Conservation (phyloP, 768 basidiomycete species). For the Calocybe cyanea region DNA sequence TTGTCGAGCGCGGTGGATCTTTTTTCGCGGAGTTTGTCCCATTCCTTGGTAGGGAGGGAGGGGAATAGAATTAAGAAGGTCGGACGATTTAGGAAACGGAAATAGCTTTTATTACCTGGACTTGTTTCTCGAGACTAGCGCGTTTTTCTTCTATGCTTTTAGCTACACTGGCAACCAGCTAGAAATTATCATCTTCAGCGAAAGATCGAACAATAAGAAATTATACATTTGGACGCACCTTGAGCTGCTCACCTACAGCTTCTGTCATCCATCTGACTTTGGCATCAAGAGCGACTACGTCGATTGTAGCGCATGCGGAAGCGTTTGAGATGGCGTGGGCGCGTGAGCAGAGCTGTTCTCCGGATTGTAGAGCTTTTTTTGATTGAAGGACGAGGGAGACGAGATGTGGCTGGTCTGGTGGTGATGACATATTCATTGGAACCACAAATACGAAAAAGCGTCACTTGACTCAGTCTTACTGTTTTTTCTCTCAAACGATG, state of each 20-base stretch:
- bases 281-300: conserved; percentile 75
- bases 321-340: conserved; percentile 62
- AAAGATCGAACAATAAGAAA: no score
- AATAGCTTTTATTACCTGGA: conserved; percentile 42
- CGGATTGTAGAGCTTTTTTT: conserved; percentile 78
- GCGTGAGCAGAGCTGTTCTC: conserved; percentile 67
- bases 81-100: no score
- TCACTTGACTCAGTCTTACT: conserved; percentile 1
- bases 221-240: conserved; percentile 35
- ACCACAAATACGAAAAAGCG: background rate
- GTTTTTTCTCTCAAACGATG: background rate
- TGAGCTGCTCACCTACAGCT: conserved; percentile 72
- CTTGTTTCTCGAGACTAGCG: conserved; percentile 51
- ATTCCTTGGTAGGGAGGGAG: conserved; percentile 47
- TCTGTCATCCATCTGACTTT: conserved; percentile 76
- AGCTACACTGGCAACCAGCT: conserved; percentile 73
- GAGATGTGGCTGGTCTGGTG: conserved; percentile 43
- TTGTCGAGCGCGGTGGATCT: conserved; percentile 61
- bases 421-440: conserved; percentile 15
- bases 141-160: conserved; percentile 75
- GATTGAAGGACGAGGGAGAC: conserved; percentile 76
- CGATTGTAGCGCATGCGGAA: conserved; percentile 63
- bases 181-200: no score
- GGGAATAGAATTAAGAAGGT: no score
- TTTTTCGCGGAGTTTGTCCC: conserved; percentile 62